Conservation (phyloP, 2,329 filamentous ascomycete genomes). For the Rhytidhysteron rufulum region DNA sequence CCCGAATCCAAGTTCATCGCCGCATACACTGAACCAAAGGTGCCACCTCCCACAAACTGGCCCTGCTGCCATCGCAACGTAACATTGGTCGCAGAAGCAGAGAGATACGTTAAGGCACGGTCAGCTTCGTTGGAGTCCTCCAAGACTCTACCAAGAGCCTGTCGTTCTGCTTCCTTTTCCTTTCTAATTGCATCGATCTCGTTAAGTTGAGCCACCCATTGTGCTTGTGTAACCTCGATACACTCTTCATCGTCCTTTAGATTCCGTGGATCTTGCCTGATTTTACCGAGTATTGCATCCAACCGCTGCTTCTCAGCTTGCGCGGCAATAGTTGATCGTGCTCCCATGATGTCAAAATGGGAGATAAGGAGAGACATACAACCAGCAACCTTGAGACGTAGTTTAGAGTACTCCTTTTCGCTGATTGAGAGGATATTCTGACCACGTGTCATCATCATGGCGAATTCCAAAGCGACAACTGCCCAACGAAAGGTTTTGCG, state of each 20-base stretch:
- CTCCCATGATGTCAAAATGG: conserved; percentile 99
- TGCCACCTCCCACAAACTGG: conserved; percentile 95
- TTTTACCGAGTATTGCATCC: conserved; percentile 73
- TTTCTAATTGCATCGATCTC: conserved; percentile 75
- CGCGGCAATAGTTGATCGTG: conserved; percentile 85
- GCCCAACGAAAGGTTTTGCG: conserved; percentile 97
- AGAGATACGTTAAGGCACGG: conserved; percentile 87
- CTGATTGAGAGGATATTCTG: conserved; percentile 89
- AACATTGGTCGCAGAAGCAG: conserved; percentile 90
- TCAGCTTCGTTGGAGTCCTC: conserved; percentile 96
- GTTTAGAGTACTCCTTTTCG: conserved; percentile 77
- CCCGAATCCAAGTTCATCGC: conserved; percentile 96
- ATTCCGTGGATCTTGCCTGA: conserved; percentile 72
- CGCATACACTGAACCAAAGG: conserved; percentile 95
- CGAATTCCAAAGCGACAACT: conserved; percentile 89
- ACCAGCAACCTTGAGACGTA: conserved; percentile 85
- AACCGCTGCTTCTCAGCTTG: conserved; percentile 88
- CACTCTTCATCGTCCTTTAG: conserved; percentile 82
- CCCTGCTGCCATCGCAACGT: conserved; percentile 97
- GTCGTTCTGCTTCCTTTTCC: conserved; percentile 77
- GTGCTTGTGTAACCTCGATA: conserved; percentile 66
- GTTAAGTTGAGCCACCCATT: conserved; percentile 68
- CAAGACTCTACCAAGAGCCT: conserved; percentile 82
- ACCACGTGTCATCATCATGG: conserved; percentile 94
- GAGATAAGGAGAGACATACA: conserved; percentile 98